These are phyloP conservation scores for Gastrolobium villosum DNA, from an alignment of 306 rosid species.

Conservation along the genomic window DNA sequence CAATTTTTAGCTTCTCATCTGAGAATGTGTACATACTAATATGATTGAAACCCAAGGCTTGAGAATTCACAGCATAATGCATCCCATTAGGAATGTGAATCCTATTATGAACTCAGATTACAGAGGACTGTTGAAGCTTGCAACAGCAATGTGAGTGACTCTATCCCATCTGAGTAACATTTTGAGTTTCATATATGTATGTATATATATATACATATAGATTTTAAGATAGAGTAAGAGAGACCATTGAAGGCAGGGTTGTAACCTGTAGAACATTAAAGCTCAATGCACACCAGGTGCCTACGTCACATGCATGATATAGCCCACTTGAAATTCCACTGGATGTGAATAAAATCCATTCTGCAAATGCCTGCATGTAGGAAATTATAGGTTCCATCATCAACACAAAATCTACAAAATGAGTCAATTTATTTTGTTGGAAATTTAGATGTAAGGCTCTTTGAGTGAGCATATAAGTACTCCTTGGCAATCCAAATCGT, in stretches of 20 bases:
- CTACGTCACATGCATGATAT: conserved; percentile 98
- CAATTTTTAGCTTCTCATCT: conserved; percentile 31
- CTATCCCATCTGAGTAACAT: conserved; percentile 25
- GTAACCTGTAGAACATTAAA: conserved; percentile 82
- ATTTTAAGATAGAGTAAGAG: conserved; percentile 13
- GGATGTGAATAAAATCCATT: conserved; percentile 85
- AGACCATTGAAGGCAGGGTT: conserved; percentile 38
- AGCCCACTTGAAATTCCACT: conserved; percentile 92
- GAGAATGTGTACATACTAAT: conserved; percentile 1
- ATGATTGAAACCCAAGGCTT: conserved; percentile 10
- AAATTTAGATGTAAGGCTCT: background rate
- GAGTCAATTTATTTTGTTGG: conserved; percentile 9
- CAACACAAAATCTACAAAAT: conserved; percentile 26
- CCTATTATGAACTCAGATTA: background rate
- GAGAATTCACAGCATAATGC: background rate
- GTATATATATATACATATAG: too few relatives aligned
- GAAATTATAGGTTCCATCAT: conserved; percentile 31
- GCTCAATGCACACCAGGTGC: conserved; percentile 88
- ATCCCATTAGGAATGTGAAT: conserved; percentile 17
- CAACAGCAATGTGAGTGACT: conserved; percentile 2
- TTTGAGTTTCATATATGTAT: background rate
- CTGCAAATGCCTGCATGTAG: conserved; percentile 82
- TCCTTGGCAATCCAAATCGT: conserved; percentile 8
- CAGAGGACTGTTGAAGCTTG: conserved; percentile 5
- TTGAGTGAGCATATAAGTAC: background rate